Conservation (phyloP, 83 land plant genomes). For the Isoetes engelmannii region DNA sequence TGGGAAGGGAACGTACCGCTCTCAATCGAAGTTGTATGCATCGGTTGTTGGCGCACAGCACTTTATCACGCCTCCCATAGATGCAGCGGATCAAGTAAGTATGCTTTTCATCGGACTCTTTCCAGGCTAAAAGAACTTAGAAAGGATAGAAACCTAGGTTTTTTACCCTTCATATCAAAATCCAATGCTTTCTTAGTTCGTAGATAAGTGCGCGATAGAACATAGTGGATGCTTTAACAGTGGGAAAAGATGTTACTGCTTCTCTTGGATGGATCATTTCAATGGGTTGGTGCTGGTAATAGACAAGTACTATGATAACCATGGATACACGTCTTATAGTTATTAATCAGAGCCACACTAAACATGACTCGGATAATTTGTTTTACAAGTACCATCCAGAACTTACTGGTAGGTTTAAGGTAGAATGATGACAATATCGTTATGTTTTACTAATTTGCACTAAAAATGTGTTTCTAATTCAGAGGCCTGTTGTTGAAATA, state of each 20-base stretch:
- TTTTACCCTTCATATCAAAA: background rate
- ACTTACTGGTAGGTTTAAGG: conserved; percentile 2
- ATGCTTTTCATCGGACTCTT: background rate
- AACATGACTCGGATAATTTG: background rate
- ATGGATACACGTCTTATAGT: background rate
- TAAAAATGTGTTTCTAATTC: conserved; percentile 3
- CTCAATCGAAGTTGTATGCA: conserved; percentile 51
- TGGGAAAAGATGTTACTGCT: background rate
- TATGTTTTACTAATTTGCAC: background rate
- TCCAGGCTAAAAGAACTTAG: background rate
- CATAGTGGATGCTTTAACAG: background rate
- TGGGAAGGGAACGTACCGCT: conserved; percentile 70
- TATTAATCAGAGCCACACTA: background rate
- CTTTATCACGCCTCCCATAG: conserved; percentile 36
- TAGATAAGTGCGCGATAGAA: background rate
- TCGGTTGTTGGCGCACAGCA: conserved; percentile 67
- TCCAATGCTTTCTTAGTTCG: background rate
- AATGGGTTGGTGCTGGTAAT: too few relatives aligned
- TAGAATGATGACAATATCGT: background rate
- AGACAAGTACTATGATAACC: too few relatives aligned
- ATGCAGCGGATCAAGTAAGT: conserved; percentile 55
- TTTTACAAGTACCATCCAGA: background rate
- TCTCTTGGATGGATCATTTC: background rate
- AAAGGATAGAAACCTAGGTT: background rate
- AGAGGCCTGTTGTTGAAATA: conserved; percentile 80